Percentiles rank a stretch among this genome's conserved stretches.
Conservation (phyloP, 768 basidiomycete genomes). For the Pleurotus cornucopiae region DNA sequence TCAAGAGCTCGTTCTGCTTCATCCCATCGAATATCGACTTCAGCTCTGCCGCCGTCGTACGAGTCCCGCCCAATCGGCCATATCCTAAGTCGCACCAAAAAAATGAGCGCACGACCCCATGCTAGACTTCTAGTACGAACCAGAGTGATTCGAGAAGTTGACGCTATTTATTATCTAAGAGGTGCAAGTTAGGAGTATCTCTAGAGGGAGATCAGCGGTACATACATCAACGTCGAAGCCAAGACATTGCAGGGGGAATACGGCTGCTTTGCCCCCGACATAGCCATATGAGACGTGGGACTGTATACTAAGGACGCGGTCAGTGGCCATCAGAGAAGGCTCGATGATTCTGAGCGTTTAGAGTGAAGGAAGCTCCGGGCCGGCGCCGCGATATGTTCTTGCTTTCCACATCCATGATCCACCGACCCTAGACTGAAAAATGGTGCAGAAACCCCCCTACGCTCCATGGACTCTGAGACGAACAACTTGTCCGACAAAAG, state of each 20-base stretch:
- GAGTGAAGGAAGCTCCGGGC: no score
- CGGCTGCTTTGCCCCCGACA: conserved; percentile 82
- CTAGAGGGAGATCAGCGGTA: conserved; percentile 12
- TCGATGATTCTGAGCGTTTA: no score
- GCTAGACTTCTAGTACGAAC: conserved; percentile 27
- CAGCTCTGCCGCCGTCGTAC: conserved; percentile 76
- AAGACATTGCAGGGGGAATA: conserved; percentile 76
- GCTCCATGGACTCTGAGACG: no score
- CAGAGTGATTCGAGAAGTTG: conserved; percentile 92
- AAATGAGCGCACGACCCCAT: no score
- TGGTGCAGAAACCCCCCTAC: no score
- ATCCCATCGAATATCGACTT: conserved; percentile 67
- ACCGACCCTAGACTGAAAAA: no score
- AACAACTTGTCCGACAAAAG: no score
- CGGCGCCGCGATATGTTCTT: no score
- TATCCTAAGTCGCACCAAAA: conserved; percentile 54
- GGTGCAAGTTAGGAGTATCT: conserved; percentile 9
- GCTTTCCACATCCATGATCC: no score
- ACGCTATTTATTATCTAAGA: conserved; percentile 85
- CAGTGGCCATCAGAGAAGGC: conserved; percentile 13
- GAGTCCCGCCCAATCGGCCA: conserved; percentile 74
- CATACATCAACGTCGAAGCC: conserved; percentile 95
- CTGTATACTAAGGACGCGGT: conserved; percentile 83
- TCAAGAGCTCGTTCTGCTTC: conserved; percentile 71
- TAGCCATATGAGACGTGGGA: conserved; percentile 94